Evolutionary conservation across 2,329 filamentous ascomycete species (phyloP).

Genomic region (Claviceps citrina): DNA sequence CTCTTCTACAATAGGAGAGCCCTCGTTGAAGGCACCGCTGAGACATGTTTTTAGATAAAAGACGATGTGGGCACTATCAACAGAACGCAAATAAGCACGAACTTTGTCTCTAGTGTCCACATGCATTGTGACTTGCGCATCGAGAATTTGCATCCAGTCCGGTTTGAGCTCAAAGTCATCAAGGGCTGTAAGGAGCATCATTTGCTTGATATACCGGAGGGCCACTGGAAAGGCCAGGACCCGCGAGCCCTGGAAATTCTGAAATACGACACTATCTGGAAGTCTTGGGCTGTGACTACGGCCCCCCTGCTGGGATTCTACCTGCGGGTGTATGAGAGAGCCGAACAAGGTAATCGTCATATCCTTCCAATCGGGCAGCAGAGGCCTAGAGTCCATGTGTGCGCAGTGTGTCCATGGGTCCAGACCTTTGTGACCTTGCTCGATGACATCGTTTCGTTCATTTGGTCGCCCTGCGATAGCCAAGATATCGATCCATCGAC

Average conservation of each 20-base stretch:
- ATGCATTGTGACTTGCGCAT: slow-evolving; percentile 56
- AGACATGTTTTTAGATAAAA: slow-evolving; percentile 40
- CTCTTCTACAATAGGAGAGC: slow-evolving; percentile 26
- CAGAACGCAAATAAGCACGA: slow-evolving; percentile 32
- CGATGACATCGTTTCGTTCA: slow-evolving; percentile 67
- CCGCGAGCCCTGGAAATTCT: slow-evolving; percentile 32
- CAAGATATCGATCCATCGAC: slow-evolving; percentile 76
- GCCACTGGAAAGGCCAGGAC: slow-evolving; percentile 50
- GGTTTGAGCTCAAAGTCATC: slow-evolving; percentile 46
- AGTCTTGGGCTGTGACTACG: not conserved
- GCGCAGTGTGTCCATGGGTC: slow-evolving; percentile 45
- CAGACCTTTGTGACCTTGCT: slow-evolving; percentile 79
- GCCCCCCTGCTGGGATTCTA: not conserved
- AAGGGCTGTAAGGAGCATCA: slow-evolving; percentile 35
- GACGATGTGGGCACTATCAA: slow-evolving; percentile 23
- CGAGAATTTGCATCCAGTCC: slow-evolving; percentile 73
- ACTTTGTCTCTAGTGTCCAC: slow-evolving; percentile 46
- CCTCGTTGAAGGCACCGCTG: slow-evolving; percentile 36
- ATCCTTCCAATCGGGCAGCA: slow-evolving; percentile 35
- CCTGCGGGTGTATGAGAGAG: slow-evolving; percentile 15
- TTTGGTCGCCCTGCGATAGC: slow-evolving; percentile 52
- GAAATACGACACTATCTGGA: slow-evolving; percentile 16
- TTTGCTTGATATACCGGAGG: slow-evolving; percentile 48
- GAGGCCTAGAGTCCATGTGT: slow-evolving; percentile 25
- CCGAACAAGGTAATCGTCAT: slow-evolving; percentile 36